A percentile compares a stretch with the other conserved stretches of the same genome.
phyloP scores from a whole-genome alignment of 106 monocot species.

The Allium cepa region DNA sequence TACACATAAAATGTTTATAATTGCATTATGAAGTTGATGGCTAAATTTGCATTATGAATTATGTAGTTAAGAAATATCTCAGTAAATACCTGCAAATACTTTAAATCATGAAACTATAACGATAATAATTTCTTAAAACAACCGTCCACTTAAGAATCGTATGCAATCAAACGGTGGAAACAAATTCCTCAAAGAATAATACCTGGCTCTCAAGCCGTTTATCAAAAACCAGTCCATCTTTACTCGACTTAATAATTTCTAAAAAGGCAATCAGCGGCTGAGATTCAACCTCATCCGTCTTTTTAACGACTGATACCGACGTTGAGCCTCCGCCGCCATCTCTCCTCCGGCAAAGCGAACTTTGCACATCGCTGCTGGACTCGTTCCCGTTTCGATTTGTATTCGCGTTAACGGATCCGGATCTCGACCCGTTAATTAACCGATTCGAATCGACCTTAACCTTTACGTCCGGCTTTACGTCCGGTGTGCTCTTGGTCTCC shows the following conservation, averaged over 20 bases:
- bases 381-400: too few relatives aligned
- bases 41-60: too few relatives aligned
- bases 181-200: background rate
- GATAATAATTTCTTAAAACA: too few relatives aligned
- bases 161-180: background rate
- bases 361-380: conserved; percentile 85
- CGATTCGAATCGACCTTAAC: conserved; percentile 6
- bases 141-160: too few relatives aligned
- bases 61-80: too few relatives aligned
- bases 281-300: conserved; percentile 31
- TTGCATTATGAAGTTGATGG: too few relatives aligned
- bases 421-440: conserved; percentile 8
- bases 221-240: conserved; percentile 60
- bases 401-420: background rate
- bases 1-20: too few relatives aligned
- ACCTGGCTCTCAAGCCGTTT: conserved; percentile 87
- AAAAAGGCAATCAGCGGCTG: conserved; percentile 59
- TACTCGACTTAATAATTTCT: conserved; percentile 49
- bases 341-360: conserved; percentile 56
- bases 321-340: conserved; percentile 4
- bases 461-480: conserved; percentile 5
- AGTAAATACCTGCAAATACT: too few relatives aligned
- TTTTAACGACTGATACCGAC: conserved; percentile 13
- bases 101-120: too few relatives aligned
- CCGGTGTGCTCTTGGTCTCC: conserved; percentile 14